phyloP scores from a whole-genome alignment of 139 green algal genomes.

The Nannochloris sp. region DNA sequence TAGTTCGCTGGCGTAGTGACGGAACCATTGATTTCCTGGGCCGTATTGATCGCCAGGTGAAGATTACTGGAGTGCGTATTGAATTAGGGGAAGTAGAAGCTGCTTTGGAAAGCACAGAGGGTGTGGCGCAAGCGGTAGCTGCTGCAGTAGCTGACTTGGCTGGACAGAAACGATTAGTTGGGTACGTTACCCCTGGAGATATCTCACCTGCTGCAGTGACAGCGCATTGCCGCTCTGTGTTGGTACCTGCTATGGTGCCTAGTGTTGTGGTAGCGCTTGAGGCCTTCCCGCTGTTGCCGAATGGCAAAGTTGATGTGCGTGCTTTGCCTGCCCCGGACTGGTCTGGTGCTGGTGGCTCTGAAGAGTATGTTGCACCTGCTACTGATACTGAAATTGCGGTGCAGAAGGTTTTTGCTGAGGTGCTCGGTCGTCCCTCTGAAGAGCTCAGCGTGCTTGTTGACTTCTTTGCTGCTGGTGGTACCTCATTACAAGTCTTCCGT shows the following conservation, averaged over 20 bases:
- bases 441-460: not conserved
- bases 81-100: constrained; percentile 51
- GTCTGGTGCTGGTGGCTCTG: not conserved
- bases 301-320: constrained; percentile 15
- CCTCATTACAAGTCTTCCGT: not conserved
- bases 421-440: not conserved
- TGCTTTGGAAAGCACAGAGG: not conserved
- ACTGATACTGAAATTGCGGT: not conserved
- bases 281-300: constrained; percentile 6
- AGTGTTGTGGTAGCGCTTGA: constrained; percentile 2
- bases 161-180: not conserved
- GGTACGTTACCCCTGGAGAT: not conserved
- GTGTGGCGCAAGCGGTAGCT: not conserved
- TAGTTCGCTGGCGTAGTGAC: constrained; percentile 25
- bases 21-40: constrained; percentile 37
- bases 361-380: not conserved
- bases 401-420: not conserved
- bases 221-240: not conserved
- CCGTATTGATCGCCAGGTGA: constrained; percentile 41
- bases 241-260: constrained; percentile 22
- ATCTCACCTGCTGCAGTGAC: not conserved
- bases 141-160: not conserved
- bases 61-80: constrained; percentile 49
- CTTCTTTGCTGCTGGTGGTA: not conserved
- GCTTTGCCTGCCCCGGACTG: not conserved